Percentiles rank a stretch among this genome's conserved stretches.
Conservation (phyloP, 179 eudicot genomes). For the Spinacia oleracea region DNA sequence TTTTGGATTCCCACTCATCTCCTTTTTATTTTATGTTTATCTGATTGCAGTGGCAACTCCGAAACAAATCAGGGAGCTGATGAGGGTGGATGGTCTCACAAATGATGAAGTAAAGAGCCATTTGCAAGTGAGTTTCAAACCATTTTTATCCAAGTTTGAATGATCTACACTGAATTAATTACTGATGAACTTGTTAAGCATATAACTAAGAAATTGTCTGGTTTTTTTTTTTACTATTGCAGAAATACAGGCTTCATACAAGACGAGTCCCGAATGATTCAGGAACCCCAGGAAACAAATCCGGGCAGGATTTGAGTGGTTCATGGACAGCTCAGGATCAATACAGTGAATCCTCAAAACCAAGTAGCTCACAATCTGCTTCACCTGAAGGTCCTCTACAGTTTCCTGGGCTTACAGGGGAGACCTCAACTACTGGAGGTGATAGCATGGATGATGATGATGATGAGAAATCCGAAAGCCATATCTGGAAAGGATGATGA, state of each 20-base stretch:
- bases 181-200: not conserved
- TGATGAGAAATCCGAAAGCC: slow-evolving; percentile 55
- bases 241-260: slow-evolving; percentile 82
- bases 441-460: slow-evolving; percentile 62
- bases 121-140: slow-evolving; percentile 53
- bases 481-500: slow-evolving; percentile 46
- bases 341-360: slow-evolving; percentile 43
- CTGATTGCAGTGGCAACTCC: slow-evolving; percentile 69
- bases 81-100: slow-evolving; percentile 79
- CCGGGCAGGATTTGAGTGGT: slow-evolving; percentile 22
- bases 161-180: too few species aligned
- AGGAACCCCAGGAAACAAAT: slow-evolving; percentile 26
- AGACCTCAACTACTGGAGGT: slow-evolving; percentile 44
- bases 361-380: slow-evolving; percentile 45
- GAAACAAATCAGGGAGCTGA: slow-evolving; percentile 80
- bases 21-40: not conserved
- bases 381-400: slow-evolving; percentile 71
- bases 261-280: slow-evolving; percentile 38
- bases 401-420: slow-evolving; percentile 35
- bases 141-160: not conserved
- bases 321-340: slow-evolving; percentile 37
- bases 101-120: slow-evolving; percentile 90
- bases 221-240: slow-evolving; percentile 11
- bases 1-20: not conserved
- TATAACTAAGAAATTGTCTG: not conserved